Evolutionary conservation across 176 grass and related monocot genomes (phyloP).

Genomic region (Elaeis guineensis): DNA sequence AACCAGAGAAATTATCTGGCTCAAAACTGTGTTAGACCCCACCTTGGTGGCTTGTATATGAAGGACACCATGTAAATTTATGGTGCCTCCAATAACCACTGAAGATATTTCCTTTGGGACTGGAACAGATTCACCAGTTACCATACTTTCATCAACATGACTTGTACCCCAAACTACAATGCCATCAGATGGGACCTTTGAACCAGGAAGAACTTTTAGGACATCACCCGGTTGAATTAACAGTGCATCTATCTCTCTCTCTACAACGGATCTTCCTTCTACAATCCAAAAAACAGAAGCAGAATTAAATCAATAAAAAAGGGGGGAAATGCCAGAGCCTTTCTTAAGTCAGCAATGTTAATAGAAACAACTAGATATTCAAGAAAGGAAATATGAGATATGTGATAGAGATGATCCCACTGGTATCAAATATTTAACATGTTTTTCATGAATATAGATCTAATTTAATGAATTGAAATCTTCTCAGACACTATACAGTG

Average conservation of each 20-base stretch:
- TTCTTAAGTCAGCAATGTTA: too few relatives aligned
- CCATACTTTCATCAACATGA: slow-evolving; percentile 98
- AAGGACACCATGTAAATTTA: slow-evolving; percentile 86
- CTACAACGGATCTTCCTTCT: slow-evolving; percentile 59
- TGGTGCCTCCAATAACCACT: slow-evolving; percentile 80
- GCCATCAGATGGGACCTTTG: slow-evolving; percentile 89
- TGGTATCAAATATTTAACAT: too few relatives aligned
- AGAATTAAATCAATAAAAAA: too few relatives aligned
- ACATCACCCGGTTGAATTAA: slow-evolving; percentile 87
- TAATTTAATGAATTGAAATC: neutral
- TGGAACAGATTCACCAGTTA: slow-evolving; percentile 89
- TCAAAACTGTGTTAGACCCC: slow-evolving; percentile 79
- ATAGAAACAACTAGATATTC: too few relatives aligned
- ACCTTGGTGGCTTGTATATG: slow-evolving; percentile 93
- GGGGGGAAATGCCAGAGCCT: too few relatives aligned
- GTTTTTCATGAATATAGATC: too few relatives aligned
- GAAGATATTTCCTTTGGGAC: slow-evolving; percentile 72
- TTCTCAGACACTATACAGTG: neutral
- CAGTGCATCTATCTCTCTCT: slow-evolving; percentile 88
- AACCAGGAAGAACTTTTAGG: slow-evolving; percentile 94
- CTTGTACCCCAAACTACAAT: slow-evolving; percentile 75
- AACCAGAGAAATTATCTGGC: slow-evolving; percentile 97
- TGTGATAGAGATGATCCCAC: too few relatives aligned
- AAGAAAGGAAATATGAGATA: too few relatives aligned
- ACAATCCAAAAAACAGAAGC: slow-evolving; percentile 15